Evolutionary conservation across 768 basidiomycete genomes (phyloP).

Genomic region (Boletus patriciae): DNA sequence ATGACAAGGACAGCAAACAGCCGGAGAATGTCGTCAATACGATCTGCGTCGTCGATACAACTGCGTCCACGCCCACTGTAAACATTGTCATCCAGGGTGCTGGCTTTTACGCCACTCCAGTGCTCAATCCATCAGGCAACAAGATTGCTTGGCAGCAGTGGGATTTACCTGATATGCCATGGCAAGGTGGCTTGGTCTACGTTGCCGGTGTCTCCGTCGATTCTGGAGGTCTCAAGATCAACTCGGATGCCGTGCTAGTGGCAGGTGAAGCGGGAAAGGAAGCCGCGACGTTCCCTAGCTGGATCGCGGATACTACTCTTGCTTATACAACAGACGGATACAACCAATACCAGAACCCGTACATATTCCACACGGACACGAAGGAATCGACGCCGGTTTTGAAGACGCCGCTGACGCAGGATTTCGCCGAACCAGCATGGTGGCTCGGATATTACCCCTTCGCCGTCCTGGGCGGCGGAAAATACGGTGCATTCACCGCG

Average conservation of each 20-base stretch:
- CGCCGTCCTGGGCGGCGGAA: conserved; percentile 23
- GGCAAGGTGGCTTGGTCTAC: conserved; percentile 57
- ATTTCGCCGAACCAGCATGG: conserved; percentile 27
- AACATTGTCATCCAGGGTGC: conserved; percentile 47
- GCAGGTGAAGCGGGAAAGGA: conserved; percentile 47
- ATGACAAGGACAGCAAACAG: neutral
- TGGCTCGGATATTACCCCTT: conserved; percentile 18
- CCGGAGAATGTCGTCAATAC: conserved; percentile 47
- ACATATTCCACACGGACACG: conserved; percentile 22
- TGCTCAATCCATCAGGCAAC: conserved; percentile 55
- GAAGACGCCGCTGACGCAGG: conserved; percentile 14
- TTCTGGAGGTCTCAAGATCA: conserved; percentile 12
- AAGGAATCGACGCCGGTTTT: conserved; percentile 30
- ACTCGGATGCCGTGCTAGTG: conserved; percentile 37
- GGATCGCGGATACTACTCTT: conserved; percentile 48
- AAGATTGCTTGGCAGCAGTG: conserved; percentile 62
- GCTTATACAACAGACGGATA: conserved; percentile 58
- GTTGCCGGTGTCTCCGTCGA: conserved; percentile 41
- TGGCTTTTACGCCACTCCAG: conserved; percentile 65
- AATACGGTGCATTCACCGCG: conserved; percentile 32
- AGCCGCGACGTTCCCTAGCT: conserved; percentile 36
- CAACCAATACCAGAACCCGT: conserved; percentile 57
- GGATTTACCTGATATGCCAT: conserved; percentile 67
- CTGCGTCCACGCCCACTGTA: conserved; percentile 33
- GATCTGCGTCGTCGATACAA: conserved; percentile 54